Percentiles rank a stretch among this genome's conserved stretches.
These are phyloP conservation scores for Aspergillus egyptiacus DNA, from an alignment of 495 filamentous ascomycete species.

Conservation along the genomic window DNA sequence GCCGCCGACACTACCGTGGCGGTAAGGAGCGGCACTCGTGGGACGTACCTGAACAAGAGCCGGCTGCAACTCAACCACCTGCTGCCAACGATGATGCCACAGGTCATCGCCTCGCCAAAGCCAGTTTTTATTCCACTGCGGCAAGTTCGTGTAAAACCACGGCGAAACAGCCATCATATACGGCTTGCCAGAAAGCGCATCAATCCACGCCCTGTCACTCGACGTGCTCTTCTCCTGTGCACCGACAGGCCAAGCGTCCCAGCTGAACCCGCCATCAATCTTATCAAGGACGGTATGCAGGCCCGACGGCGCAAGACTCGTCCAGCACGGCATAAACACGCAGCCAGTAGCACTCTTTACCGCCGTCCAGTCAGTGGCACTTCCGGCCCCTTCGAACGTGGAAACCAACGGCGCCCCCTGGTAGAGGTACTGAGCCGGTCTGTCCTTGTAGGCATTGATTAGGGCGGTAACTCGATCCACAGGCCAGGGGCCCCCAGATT, in stretches of 20 bases:
- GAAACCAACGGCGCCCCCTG: constrained; percentile 58
- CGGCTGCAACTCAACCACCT: constrained; percentile 57
- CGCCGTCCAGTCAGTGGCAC: constrained; percentile 50
- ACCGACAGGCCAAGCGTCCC: constrained; percentile 70
- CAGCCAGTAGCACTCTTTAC: constrained; percentile 47
- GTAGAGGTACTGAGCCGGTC: constrained; percentile 49
- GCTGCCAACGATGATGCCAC: constrained; percentile 70
- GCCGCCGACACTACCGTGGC: no score
- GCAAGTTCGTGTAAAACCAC: constrained; percentile 70
- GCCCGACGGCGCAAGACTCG: constrained; percentile 49
- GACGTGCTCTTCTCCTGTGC: constrained; percentile 45
- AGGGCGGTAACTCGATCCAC: constrained; percentile 47
- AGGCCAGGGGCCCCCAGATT: constrained; percentile 50
- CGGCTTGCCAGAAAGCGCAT: constrained; percentile 47
- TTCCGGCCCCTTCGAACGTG: constrained; percentile 62
- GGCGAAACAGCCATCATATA: constrained; percentile 80
- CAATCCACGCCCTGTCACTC: constrained; percentile 50
- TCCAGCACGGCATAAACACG: constrained; percentile 61
- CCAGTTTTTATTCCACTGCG: constrained; percentile 68
- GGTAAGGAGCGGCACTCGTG: no score
- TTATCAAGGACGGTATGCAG: constrained; percentile 37
- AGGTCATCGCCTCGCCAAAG: constrained; percentile 63
- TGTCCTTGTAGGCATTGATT: constrained; percentile 52
- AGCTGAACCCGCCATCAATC: constrained; percentile 60
- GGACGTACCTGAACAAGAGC: constrained; percentile 55